Evolutionary conservation across 2,329 filamentous ascomycete species (phyloP).

Genomic region (Elsinoe batatas): DNA sequence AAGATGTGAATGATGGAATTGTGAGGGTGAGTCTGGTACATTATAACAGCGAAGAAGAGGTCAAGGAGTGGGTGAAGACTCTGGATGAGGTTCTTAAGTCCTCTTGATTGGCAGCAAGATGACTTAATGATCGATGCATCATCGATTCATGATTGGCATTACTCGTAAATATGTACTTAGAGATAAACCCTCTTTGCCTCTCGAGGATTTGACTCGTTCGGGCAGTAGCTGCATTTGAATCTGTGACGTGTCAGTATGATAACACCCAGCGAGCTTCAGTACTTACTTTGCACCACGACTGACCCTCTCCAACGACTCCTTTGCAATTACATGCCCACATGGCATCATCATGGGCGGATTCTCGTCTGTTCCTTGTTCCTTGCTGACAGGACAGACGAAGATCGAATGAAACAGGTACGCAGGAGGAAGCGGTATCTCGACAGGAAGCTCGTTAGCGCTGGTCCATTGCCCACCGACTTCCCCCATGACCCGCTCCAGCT

Average conservation of each 20-base stretch:
- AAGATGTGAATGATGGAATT: slow-evolving; percentile 50
- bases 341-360: slow-evolving; percentile 97
- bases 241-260: slow-evolving; percentile 25
- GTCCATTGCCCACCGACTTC: slow-evolving; percentile 93
- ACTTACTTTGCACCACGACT: slow-evolving; percentile 52
- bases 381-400: slow-evolving; percentile 94
- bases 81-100: slow-evolving; percentile 38
- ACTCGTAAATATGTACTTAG: slow-evolving; percentile 15
- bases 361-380: slow-evolving; percentile 84
- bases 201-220: slow-evolving; percentile 65
- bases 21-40: slow-evolving; percentile 62
- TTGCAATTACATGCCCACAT: slow-evolving; percentile 87
- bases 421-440: slow-evolving; percentile 56
- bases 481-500: slow-evolving; percentile 78
- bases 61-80: slow-evolving; percentile 42
- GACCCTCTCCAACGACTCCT: slow-evolving; percentile 69
- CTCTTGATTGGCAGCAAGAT: neutral
- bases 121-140: neutral
- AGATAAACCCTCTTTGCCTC: slow-evolving; percentile 61
- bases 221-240: slow-evolving; percentile 97
- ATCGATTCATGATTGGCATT: neutral
- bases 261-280: neutral
- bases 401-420: slow-evolving; percentile 79
- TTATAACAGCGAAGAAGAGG: slow-evolving; percentile 60
- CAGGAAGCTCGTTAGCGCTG: slow-evolving; percentile 74